Evolutionary conservation across 2,329 filamentous ascomycete species (phyloP), one percentile per base, ranked within the genome.

Genomic region (Sclerotinia sclerotiorum): DNA sequence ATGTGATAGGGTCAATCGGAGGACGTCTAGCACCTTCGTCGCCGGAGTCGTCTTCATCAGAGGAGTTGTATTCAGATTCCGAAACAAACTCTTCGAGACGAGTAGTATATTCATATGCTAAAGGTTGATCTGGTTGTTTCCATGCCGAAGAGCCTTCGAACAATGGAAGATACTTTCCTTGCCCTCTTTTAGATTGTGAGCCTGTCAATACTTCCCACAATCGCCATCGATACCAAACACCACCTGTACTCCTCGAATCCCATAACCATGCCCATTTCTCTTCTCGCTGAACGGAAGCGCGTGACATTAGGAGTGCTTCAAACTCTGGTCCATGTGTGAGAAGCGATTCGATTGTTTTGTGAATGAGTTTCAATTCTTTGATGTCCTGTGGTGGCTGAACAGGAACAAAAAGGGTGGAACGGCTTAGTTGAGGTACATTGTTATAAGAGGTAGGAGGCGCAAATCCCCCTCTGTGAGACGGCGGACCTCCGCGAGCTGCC

Each of bases 191-290:
- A 4, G 81, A 76, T 54, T 84, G 81, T 1, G 84, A 83, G 5
- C 89, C 88, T 0, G 91, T 93, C n/a, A 94, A 82, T 11, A 94
- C 84, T 74, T 95, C 89, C 91, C 94, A 97, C 56, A 98, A 77
- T 56, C 92, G 88, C 91, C 93, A 98, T 55, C 95, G 88, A 79
- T 98, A 98, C 85, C 94, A 99, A 21, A 96, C 86, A 21, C 90
- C 94, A 35, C 88, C 93, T 71, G 85, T 83, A 75, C 89, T 94
- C 72, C 89, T 86, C 27, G 93, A 86, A 78, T 98, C 90, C 89
- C 92, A 99, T 6, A 99, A 83, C 91, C 94, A 99, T 0, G 93
- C 91, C 88, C 94, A 98, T 72, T 90, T 93, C 78, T 97, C 92
- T 69, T 97, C 92, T 52, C 84, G 85, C 77, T 97, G 92, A 1